Evolutionary conservation across 1,284 basidiomycete genomes (phyloP), one percentile per base, ranked within the genome.

Genomic region (Tetrapyrgos nigripes): DNA sequence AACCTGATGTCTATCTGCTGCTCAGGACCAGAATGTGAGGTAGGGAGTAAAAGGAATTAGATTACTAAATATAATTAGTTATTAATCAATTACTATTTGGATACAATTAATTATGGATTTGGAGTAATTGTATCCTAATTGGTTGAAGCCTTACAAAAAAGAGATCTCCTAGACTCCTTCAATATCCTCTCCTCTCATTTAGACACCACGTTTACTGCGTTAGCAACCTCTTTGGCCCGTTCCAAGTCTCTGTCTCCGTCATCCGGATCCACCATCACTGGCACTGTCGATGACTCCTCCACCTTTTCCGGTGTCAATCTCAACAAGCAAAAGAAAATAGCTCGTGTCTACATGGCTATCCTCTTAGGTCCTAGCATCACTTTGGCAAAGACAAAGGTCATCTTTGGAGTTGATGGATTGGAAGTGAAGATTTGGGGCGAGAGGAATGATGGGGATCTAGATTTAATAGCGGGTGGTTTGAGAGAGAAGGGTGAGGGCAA

Each of bases 121-220:
- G n/a, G n/a, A n/a, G n/a, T n/a, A n/a, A n/a, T n/a, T n/a, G n/a
- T n/a, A n/a, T n/a, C n/a, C n/a, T n/a, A n/a, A n/a, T n/a, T n/a
- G n/a, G n/a, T n/a, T n/a, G n/a, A n/a, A n/a, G n/a, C n/a, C n/a
- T n/a, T n/a, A 73, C 84, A 84, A 62, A 81, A 86, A 10, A 73
- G 74, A 4, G 87, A 90, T 27, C 71, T 92, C 1, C 68, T 91
- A 5, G 72, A 78, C 2, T 83, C 88, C 2, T 87, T 86, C 55
- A 89, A 92, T 65, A 85, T 81, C 0, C 80, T 92, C n/a, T 76
- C 83, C 0, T 91, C 87, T 1, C 90, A 92, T 70, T 75, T 92
- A 9, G 78, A 81, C 49, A 88, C 89, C 0, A 91, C 90, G 0
- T 92, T 91, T 68, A 79, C 83, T 4, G 82, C 87, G 0, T 76